phyloP scores from a whole-genome alignment of 345 rosid species.

The Citrus australasica region DNA sequence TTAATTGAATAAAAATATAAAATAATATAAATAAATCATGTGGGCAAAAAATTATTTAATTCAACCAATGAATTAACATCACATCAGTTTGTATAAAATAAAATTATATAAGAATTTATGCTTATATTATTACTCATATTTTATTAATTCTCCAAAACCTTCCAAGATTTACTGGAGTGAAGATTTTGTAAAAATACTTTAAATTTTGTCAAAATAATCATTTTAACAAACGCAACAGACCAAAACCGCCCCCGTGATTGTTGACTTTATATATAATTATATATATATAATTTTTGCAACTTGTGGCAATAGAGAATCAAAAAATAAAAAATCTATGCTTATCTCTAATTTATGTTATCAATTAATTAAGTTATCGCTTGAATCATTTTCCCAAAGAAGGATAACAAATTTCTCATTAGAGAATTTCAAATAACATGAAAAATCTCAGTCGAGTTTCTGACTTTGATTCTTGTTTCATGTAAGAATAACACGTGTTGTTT shows the following conservation, averaged over 20 bases:
- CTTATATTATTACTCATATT: rapidly evolving
- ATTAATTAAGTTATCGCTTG: background rate
- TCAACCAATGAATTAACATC: rapidly evolving
- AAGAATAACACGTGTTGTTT: conserved; percentile 11
- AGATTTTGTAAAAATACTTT: background rate
- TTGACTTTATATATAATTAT: too few relatives aligned
- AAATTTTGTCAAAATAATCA: background rate
- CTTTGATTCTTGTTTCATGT: background rate
- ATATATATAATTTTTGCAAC: background rate
- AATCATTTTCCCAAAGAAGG: background rate
- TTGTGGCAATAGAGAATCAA: background rate
- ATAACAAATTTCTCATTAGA: background rate
- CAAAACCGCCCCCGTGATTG: background rate
- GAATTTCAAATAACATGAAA: background rate
- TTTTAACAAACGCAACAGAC: background rate
- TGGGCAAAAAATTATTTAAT: too few relatives aligned
- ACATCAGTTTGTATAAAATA: rapidly evolving
- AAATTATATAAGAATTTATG: rapidly evolving
- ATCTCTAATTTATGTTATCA: background rate
- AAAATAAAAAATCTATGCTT: background rate
- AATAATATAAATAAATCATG: too few relatives aligned
- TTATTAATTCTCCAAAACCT: background rate
- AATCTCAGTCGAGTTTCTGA: conserved; percentile 4
- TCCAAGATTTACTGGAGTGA: background rate
- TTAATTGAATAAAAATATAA: too few relatives aligned